phyloP scores from a whole-genome alignment of 202 grass and related monocot species.

The Brachypodium distachyon region DNA sequence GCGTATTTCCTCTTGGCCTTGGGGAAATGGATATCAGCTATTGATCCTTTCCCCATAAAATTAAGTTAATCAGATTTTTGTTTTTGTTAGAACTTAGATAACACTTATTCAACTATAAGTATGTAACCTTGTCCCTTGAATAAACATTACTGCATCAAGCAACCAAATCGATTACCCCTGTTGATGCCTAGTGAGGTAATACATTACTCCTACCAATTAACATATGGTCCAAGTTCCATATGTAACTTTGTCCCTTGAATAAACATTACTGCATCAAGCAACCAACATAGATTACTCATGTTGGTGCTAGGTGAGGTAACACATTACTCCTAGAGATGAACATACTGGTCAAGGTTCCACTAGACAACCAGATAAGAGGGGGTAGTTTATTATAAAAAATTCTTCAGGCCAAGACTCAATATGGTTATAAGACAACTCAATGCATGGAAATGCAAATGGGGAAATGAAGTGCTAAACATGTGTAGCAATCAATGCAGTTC shows the following conservation, averaged over 20 bases:
- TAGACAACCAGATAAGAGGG: not conserved
- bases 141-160: not conserved
- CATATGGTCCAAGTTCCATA: not conserved
- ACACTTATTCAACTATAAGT: not conserved
- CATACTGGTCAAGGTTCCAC: not conserved
- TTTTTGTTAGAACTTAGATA: not conserved
- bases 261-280: not conserved
- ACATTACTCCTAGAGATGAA: not conserved
- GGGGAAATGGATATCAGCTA: not conserved
- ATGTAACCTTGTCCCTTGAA: not conserved
- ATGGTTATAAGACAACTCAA: not conserved
- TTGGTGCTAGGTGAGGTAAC: not conserved
- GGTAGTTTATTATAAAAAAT: not conserved
- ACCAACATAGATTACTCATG: not conserved
- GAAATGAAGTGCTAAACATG: constrained; percentile 15
- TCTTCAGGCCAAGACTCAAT: not conserved
- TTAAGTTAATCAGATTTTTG: not conserved
- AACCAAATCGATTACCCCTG: not conserved
- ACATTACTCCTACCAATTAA: not conserved
- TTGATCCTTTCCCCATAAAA: not conserved
- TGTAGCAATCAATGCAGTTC: not conserved
- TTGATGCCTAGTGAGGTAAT: not conserved
- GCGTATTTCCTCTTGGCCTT: not conserved
- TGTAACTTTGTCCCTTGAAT: not conserved
- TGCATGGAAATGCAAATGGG: not conserved